Conservation (phyloP, 495 filamentous ascomycete genomes). For the Neurospora sp. region DNA sequence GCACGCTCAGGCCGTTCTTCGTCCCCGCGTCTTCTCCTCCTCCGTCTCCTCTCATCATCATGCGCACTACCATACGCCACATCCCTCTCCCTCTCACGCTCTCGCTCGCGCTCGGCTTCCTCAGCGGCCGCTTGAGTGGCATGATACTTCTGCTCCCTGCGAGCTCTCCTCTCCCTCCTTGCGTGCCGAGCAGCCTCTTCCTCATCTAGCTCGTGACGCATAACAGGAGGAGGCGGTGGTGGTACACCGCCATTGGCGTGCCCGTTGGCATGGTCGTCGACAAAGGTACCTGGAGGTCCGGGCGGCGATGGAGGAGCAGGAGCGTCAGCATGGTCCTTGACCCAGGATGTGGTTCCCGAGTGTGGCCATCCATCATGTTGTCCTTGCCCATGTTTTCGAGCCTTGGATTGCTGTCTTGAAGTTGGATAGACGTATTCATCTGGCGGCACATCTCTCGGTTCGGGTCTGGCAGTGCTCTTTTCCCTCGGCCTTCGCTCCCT, state of each 20-base stretch:
- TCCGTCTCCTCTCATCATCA: background rate
- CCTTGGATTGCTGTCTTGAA: conserved; percentile 16
- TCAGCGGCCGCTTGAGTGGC: conserved; percentile 32
- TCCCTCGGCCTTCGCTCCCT: conserved; percentile 6
- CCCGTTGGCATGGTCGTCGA: conserved; percentile 28
- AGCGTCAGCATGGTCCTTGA: conserved; percentile 49
- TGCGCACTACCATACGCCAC: background rate
- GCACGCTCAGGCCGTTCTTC: background rate
- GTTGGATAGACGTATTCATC: conserved; percentile 36
- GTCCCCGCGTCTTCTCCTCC: background rate
- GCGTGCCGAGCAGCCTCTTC: conserved; percentile 34
- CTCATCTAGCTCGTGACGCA: conserved; percentile 34
- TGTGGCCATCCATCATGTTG: conserved; percentile 39
- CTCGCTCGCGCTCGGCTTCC: conserved; percentile 24
- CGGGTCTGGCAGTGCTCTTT: conserved; percentile 13
- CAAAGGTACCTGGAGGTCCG: conserved; percentile 14
- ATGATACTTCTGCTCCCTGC: conserved; percentile 26
- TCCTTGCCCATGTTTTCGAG: conserved; percentile 25
- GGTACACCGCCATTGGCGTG: background rate
- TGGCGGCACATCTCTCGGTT: conserved; percentile 21
- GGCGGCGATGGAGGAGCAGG: conserved; percentile 34
- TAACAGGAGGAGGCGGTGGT: conserved; percentile 1
- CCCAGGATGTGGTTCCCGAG: conserved; percentile 48
- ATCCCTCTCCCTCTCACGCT: conserved; percentile 8
- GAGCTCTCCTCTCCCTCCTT: conserved; percentile 25